Evolutionary conservation across 2,329 filamentous ascomycete genomes (phyloP).

Genomic region (Paradendryphiella salina): DNA sequence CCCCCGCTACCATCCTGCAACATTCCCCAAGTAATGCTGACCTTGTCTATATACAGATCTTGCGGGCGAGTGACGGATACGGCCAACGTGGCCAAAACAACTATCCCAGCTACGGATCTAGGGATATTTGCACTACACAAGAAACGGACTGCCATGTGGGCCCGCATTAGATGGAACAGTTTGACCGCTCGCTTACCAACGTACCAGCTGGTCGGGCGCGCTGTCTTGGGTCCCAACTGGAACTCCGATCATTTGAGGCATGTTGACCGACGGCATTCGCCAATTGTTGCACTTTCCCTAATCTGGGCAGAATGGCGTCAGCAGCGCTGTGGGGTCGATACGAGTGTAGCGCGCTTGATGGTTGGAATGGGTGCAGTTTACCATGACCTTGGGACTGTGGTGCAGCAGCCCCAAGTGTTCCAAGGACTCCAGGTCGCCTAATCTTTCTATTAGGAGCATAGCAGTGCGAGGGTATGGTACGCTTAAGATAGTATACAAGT

Average conservation of each 20-base stretch:
- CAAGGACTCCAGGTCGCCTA: not conserved
- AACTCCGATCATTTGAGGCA: not conserved
- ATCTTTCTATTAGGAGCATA: not conserved
- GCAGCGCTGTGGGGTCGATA: constrained; percentile 19
- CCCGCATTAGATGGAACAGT: constrained; percentile 4
- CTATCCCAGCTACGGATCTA: constrained; percentile 4
- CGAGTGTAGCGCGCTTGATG: not conserved
- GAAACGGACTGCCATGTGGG: constrained; percentile 5
- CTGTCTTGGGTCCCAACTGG: not conserved
- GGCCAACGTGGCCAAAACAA: not conserved
- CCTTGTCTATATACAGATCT: not conserved
- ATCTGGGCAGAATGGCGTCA: constrained; percentile 5
- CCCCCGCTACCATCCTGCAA: constrained; percentile 9
- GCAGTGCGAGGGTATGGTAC: not conserved
- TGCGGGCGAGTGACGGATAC: not conserved
- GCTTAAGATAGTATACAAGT: not conserved
- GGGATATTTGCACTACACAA: constrained; percentile 1
- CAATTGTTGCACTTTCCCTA: constrained; percentile 7
- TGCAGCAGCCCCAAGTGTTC: not conserved
- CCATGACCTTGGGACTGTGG: not conserved
- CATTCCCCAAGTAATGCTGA: constrained; percentile 1
- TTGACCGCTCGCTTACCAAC: constrained; percentile 7
- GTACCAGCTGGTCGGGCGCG: constrained; percentile 4
- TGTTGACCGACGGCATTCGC: not conserved
- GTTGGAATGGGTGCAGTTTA: not conserved